Percentiles rank a stretch among this genome's conserved stretches.
Evolutionary conservation across 176 grass and related monocot genomes (phyloP).

Genomic region (Aegilops tauschii): DNA sequence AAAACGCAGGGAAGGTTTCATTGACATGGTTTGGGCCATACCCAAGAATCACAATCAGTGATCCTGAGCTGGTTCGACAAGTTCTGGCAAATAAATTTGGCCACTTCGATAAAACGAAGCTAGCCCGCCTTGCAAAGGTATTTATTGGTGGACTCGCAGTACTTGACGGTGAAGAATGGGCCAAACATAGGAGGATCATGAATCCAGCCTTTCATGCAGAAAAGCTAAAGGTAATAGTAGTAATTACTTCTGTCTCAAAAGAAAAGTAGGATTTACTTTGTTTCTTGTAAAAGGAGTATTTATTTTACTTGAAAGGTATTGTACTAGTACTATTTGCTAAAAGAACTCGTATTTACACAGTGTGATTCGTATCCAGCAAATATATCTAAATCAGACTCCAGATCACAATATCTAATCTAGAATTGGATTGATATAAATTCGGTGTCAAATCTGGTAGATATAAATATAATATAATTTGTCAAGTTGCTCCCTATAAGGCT

Average conservation of each 20-base stretch:
- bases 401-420: background rate
- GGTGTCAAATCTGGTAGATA: background rate
- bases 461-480: background rate
- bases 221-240: slow-evolving; percentile 48
- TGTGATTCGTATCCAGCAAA: background rate
- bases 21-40: slow-evolving; percentile 55
- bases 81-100: slow-evolving; percentile 43
- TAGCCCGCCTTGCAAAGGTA: background rate
- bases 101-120: slow-evolving; percentile 24
- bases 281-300: background rate
- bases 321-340: background rate
- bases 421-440: background rate
- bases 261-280: background rate
- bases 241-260: background rate
- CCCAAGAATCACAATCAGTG: slow-evolving; percentile 37
- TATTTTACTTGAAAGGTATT: slow-evolving; percentile 25
- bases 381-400: background rate
- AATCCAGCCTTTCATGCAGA: slow-evolving; percentile 68
- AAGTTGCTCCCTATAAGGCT: background rate
- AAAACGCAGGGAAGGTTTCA: slow-evolving; percentile 39
- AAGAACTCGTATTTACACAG: background rate
- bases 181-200: slow-evolving; percentile 57
- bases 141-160: slow-evolving; percentile 29
- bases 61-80: slow-evolving; percentile 43
- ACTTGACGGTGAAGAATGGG: slow-evolving; percentile 63